These are phyloP conservation scores for Hypomontagnella monticulosa DNA, from an alignment of 495 filamentous ascomycete species.

Conservation along the genomic window DNA sequence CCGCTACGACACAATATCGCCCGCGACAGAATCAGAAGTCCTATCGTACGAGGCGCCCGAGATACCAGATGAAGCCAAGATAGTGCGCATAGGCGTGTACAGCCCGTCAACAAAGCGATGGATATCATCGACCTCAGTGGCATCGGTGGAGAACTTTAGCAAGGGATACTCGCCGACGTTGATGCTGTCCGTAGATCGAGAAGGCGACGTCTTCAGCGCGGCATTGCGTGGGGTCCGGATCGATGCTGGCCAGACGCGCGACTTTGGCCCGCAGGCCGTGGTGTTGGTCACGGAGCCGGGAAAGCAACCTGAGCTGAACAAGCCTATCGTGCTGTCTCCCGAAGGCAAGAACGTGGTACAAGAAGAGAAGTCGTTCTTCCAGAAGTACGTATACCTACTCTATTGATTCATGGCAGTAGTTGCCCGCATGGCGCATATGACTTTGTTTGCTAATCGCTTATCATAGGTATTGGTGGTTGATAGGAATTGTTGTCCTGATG, in stretches of 20 bases:
- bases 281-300: slow-evolving; percentile 58
- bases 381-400: slow-evolving; percentile 65
- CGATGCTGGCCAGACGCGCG: slow-evolving; percentile 64
- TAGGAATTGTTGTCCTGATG: slow-evolving; percentile 53
- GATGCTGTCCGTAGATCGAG: slow-evolving; percentile 53
- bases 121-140: slow-evolving; percentile 59
- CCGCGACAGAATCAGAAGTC: slow-evolving; percentile 46
- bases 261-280: slow-evolving; percentile 65
- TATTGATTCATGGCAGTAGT: slow-evolving; percentile 39
- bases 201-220: slow-evolving; percentile 54
- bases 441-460: slow-evolving; percentile 29
- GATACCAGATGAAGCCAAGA: slow-evolving; percentile 47
- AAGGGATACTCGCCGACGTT: slow-evolving; percentile 64
- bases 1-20: slow-evolving; percentile 50
- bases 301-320: slow-evolving; percentile 68
- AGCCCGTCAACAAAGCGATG: slow-evolving; percentile 51
- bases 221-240: slow-evolving; percentile 55
- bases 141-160: slow-evolving; percentile 58
- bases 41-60: slow-evolving; percentile 60
- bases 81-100: slow-evolving; percentile 62
- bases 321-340: slow-evolving; percentile 68
- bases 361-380: slow-evolving; percentile 74
- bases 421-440: no score
- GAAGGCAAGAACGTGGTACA: slow-evolving; percentile 67
- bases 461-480: slow-evolving; percentile 64